Base-by-base conservation (phyloP, 106 monocot genomes). In the Gastrodia elata region DNA sequence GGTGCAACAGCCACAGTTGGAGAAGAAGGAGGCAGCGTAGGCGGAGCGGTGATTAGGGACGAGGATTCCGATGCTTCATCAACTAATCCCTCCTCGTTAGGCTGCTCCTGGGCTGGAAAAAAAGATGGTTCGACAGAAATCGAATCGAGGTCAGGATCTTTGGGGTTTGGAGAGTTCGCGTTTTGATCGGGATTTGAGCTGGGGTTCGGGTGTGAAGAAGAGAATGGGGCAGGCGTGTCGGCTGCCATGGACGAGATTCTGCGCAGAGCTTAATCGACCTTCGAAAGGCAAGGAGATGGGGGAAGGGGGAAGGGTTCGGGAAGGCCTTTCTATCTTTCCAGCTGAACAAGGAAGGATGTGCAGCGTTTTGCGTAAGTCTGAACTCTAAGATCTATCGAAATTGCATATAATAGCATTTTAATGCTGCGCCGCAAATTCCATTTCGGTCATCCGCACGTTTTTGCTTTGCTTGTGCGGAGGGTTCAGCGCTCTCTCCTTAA, bases 191-290 rank as follows among this genome's bases (percentile, higher is more conserved):
- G 55, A 43, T 70, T 75, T 27, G 56, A 41, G 8, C 36, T 71
- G 34, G 70, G 32, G 25, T 77, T 70, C 41, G 40, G 25, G 20
- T 16, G 20, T 28, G 64, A 7, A 3, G 67, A n/a, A 1, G 67
- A 67, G 13, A 37, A 16, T 20, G 67, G 34, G 14, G 67, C 67
- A 20, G 37, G 34, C 67, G 67, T 20, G 22, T 36, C 37, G 37
- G 67, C 67, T 67, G 67, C 67, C 67, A 67, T 67, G 37, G 67
- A 67, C 22, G 67, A 67, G 37, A n/a, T 32, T 61, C 34, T 36
- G 34, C 22, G 13, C 6, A 38, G 67, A 67, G 22, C 8, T 67
- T 67, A 18, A 37, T 38, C 37, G n/a, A 3, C 6, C 26, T 28
- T 28, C n/a, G n/a, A n/a, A n/a, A n/a, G n/a, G n/a, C n/a, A n/a